phyloP scores from a whole-genome alignment of 2,329 filamentous ascomycete species.

The Elsinoe batatas region DNA sequence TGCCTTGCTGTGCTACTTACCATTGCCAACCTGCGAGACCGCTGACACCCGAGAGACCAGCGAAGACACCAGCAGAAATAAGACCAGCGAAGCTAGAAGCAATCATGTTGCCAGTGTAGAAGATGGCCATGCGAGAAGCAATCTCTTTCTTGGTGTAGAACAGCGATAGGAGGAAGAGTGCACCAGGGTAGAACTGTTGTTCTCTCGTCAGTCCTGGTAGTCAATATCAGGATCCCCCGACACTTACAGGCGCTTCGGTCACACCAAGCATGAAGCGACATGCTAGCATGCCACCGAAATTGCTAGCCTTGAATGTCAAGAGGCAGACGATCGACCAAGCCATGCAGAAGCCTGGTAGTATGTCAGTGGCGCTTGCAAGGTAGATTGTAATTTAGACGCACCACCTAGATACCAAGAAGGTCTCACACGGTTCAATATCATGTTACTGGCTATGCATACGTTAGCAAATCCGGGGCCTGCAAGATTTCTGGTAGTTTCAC shows the following conservation, averaged over 20 bases:
- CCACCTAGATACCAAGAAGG: constrained; percentile 20
- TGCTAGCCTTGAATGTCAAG: constrained; percentile 7
- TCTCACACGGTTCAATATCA: constrained; percentile 21
- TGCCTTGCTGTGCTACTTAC: constrained; percentile 14
- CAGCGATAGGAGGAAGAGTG: constrained; percentile 26
- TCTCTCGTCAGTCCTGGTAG: background rate
- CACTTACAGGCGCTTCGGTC: constrained; percentile 24
- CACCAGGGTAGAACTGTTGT: constrained; percentile 22
- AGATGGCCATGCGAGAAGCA: constrained; percentile 29
- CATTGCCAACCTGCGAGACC: constrained; percentile 35
- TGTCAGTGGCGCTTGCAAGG: background rate
- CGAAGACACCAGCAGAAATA: constrained; percentile 29
- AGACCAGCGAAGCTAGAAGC: constrained; percentile 34
- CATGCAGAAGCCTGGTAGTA: constrained; percentile 4
- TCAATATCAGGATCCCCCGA: background rate
- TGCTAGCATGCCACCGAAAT: constrained; percentile 9
- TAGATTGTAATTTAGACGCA: constrained; percentile 21
- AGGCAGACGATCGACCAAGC: constrained; percentile 10
- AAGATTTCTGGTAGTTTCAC: background rate
- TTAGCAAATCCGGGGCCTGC: background rate
- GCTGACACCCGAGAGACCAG: constrained; percentile 29
- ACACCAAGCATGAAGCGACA: constrained; percentile 9
- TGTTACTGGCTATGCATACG: background rate
- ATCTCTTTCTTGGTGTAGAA: constrained; percentile 32
- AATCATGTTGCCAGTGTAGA: constrained; percentile 32